Percentiles rank a stretch among this genome's conserved stretches.
These are phyloP conservation scores for Candida manassasensis DNA, from an alignment of 805 yeast genomes.

Conservation along the genomic window DNA sequence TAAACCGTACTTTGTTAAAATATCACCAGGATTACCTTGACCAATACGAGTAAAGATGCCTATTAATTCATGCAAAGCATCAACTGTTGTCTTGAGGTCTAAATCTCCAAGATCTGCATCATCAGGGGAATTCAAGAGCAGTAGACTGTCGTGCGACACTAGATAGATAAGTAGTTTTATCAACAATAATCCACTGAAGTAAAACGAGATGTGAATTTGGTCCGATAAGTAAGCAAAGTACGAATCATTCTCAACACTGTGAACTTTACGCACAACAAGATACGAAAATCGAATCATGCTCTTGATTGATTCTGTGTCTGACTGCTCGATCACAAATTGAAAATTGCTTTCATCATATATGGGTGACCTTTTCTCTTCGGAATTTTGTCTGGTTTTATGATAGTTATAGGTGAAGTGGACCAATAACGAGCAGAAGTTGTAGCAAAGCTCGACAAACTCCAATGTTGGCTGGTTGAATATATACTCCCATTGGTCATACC, in stretches of 20 bases:
- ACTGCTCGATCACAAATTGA: slow-evolving; percentile 17
- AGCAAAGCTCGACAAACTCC: slow-evolving; percentile 70
- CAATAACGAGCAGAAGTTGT: slow-evolving; percentile 55
- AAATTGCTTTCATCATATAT: slow-evolving; percentile 19
- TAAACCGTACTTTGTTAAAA: slow-evolving; percentile 24
- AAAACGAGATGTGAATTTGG: slow-evolving; percentile 55
- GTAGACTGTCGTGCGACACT: background rate
- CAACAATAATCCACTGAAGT: slow-evolving; percentile 37
- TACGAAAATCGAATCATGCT: slow-evolving; percentile 39
- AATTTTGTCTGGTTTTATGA: slow-evolving; percentile 11
- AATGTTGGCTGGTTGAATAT: slow-evolving; percentile 65
- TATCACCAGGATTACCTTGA: slow-evolving; percentile 23
- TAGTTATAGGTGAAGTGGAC: slow-evolving; percentile 40
- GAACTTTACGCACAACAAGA: slow-evolving; percentile 38
- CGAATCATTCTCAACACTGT: slow-evolving; percentile 42
- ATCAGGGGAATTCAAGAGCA: background rate
- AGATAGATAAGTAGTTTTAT: slow-evolving; percentile 13
- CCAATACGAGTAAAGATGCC: slow-evolving; percentile 27
- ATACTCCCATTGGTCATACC: slow-evolving; percentile 70
- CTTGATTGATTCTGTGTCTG: slow-evolving; percentile 23
- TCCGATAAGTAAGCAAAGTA: slow-evolving; percentile 70
- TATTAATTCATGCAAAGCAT: slow-evolving; percentile 17
- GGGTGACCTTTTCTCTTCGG: slow-evolving; percentile 3
- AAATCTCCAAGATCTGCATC: background rate
- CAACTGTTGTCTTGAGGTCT: slow-evolving; percentile 5